Conservation (phyloP, 805 yeast species). For the Starmerella bacillaris region DNA sequence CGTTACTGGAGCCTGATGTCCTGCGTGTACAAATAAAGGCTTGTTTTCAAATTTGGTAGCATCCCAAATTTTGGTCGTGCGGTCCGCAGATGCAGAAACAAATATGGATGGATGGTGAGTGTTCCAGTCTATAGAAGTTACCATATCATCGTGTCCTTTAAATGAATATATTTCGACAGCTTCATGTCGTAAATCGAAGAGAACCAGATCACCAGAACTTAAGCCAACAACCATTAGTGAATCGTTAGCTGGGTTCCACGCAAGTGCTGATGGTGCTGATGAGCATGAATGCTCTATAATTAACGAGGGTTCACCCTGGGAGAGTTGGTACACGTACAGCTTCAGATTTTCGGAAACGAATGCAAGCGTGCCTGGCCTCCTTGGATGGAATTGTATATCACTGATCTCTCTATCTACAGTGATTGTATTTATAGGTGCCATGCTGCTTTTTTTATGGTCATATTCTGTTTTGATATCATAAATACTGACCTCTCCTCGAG, state of each 20-base stretch:
- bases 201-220: constrained; percentile 33
- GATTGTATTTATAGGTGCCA: constrained; percentile 1
- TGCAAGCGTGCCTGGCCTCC: constrained; percentile 43
- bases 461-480: constrained; percentile 44
- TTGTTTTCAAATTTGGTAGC: constrained; percentile 7
- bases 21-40: constrained; percentile 51
- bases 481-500: constrained; percentile 43
- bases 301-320: not conserved
- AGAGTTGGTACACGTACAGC: constrained; percentile 8
- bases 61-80: constrained; percentile 26
- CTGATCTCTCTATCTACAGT: constrained; percentile 37
- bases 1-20: constrained; percentile 74
- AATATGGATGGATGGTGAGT: constrained; percentile 35
- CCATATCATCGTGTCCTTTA: constrained; percentile 34
- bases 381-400: constrained; percentile 50
- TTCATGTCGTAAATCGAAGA: constrained; percentile 48
- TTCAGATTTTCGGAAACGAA: constrained; percentile 46
- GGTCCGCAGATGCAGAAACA: constrained; percentile 50
- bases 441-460: constrained; percentile 15
- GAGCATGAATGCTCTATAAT: not conserved
- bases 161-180: constrained; percentile 12
- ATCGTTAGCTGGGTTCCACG: constrained; percentile 40
- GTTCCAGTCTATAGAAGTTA: constrained; percentile 62
- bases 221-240: constrained; percentile 53
- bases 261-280: constrained; percentile 35